phyloP scores from a whole-genome alignment of 1,284 basidiomycete genomes.

The Trichosporon ovoides region DNA sequence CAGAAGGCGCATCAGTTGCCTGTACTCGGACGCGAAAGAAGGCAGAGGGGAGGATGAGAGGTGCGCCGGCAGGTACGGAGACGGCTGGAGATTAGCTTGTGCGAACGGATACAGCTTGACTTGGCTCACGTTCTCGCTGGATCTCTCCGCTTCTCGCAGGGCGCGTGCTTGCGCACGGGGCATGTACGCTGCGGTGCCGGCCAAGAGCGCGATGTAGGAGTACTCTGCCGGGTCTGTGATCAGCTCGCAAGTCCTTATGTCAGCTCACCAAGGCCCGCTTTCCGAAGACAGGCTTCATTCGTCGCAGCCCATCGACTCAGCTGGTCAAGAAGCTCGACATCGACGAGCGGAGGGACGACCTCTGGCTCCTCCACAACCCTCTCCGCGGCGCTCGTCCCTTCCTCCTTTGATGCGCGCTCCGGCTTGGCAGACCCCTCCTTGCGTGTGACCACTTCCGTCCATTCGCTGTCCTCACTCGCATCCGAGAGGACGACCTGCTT shows the following conservation, averaged over 20 bases:
- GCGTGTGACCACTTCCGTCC: background rate
- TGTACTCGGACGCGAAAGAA: constrained; percentile 33
- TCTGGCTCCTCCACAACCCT: background rate
- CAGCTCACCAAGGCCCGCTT: background rate
- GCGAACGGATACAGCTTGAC: background rate
- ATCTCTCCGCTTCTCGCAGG: constrained; percentile 12
- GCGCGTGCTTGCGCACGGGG: constrained; percentile 25
- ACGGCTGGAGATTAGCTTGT: constrained; percentile 22
- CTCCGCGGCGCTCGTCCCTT: background rate
- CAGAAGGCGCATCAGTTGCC: constrained; percentile 26
- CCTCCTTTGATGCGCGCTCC: background rate
- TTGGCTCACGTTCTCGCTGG: background rate
- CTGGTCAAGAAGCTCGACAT: background rate
- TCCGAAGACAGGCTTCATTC: background rate
- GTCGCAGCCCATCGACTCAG: background rate
- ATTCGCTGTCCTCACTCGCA: background rate
- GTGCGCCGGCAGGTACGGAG: constrained; percentile 38
- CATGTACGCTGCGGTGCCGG: constrained; percentile 40
- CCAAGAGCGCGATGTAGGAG: constrained; percentile 31
- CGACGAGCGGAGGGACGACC: background rate
- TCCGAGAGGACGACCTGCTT: background rate
- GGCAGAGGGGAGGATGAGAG: constrained; percentile 27
- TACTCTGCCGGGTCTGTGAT: constrained; percentile 31
- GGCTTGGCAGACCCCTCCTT: background rate
- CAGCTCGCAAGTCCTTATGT: background rate